Conservation (phyloP, 225 moss, liverwort and hornwort genomes). For the Anthoceros angustus region DNA sequence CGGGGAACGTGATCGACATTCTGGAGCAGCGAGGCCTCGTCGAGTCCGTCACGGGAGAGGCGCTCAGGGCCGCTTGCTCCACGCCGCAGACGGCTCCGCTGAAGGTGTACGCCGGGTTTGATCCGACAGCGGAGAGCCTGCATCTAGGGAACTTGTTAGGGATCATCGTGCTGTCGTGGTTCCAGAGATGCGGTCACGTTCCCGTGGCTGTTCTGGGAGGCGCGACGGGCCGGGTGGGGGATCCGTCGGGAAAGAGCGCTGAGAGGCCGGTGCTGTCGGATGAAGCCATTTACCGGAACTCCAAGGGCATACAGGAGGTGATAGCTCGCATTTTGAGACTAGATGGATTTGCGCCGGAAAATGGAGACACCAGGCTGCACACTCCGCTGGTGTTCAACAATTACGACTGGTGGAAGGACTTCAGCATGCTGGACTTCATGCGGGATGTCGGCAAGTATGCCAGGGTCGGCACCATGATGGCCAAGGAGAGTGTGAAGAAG, state of each 20-base stretch:
- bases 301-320: constrained; percentile 43
- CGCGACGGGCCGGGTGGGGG: constrained; percentile 75
- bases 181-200: constrained; percentile 84
- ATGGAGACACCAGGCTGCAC: background rate
- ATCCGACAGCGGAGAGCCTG: constrained; percentile 84
- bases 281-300: constrained; percentile 41
- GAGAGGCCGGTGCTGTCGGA: constrained; percentile 71
- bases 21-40: constrained; percentile 70
- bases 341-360: background rate
- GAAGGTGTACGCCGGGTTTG: constrained; percentile 90
- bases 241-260: constrained; percentile 77
- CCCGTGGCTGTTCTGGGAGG: constrained; percentile 90
- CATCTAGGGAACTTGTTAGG: constrained; percentile 87
- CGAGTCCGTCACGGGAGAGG: constrained; percentile 65
- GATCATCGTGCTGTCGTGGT: constrained; percentile 89
- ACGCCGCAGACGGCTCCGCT: constrained; percentile 24
- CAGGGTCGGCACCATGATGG: constrained; percentile 93
- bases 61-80: constrained; percentile 38
- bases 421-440: constrained; percentile 60
- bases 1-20: constrained; percentile 55
- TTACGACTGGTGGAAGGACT: constrained; percentile 87
- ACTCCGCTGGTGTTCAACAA: constrained; percentile 56
- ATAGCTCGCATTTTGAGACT: constrained; percentile 48
- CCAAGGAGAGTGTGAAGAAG: constrained; percentile 89
- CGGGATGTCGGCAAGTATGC: constrained; percentile 85